These are phyloP conservation scores for Pilasporangium apinafurcum DNA, from an alignment of 352 stramenopile genomes.

Conservation along the genomic window DNA sequence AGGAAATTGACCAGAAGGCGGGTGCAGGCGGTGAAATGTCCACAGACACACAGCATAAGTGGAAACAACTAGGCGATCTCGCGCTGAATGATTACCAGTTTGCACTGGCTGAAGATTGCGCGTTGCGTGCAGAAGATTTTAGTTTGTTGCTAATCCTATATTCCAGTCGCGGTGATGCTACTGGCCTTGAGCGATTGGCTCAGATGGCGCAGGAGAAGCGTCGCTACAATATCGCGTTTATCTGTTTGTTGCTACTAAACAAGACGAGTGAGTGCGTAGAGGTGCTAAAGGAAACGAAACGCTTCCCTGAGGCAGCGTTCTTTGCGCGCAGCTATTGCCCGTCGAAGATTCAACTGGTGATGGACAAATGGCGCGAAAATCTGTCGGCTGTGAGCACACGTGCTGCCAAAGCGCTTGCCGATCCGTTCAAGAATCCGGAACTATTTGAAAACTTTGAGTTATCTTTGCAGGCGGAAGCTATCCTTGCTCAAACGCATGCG, in stretches of 20 bases:
- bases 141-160: constrained; percentile 96
- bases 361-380: constrained; percentile 96
- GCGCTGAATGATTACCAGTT: constrained; percentile 92
- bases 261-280: constrained; percentile 95
- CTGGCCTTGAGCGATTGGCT: constrained; percentile 89
- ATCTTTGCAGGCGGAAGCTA: constrained; percentile 92
- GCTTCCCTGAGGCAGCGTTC: constrained; percentile 97
- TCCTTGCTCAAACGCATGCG: constrained; percentile 72
- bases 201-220: constrained; percentile 80
- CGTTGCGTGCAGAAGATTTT: constrained; percentile 94
- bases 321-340: constrained; percentile 98
- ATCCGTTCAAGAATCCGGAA: constrained; percentile 89
- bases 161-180: constrained; percentile 91
- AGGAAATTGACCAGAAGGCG: constrained; percentile 71
- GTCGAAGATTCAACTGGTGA: constrained; percentile 92
- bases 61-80: constrained; percentile 95
- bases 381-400: constrained; percentile 79
- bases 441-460: constrained; percentile 95
- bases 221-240: constrained; percentile 95
- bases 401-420: constrained; percentile 92
- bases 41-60: constrained; percentile 96
- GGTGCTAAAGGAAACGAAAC: constrained; percentile 92
- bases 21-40: constrained; percentile 76
- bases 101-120: constrained; percentile 92
- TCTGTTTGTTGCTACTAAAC: constrained; percentile 93